These are phyloP conservation scores for Cenchrus purpureus DNA, from an alignment of 176 grass and related monocot genomes.

Conservation along the genomic window DNA sequence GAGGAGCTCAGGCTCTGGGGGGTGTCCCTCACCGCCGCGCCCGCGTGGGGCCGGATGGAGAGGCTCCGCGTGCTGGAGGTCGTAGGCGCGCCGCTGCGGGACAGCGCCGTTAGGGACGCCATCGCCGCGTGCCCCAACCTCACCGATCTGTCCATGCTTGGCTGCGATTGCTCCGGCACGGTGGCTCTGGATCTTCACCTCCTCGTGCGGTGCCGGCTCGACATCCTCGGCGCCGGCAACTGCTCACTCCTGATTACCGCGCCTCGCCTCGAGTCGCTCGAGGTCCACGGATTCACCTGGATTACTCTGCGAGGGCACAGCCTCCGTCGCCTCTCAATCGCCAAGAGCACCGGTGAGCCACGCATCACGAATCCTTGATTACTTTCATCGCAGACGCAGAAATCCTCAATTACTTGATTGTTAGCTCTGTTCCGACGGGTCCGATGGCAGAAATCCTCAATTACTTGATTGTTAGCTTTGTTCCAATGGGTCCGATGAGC, in stretches of 20 bases:
- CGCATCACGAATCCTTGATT: not conserved
- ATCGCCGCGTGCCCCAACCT: constrained; percentile 77
- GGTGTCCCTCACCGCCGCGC: constrained; percentile 57
- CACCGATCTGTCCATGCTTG: constrained; percentile 75
- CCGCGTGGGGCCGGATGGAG: constrained; percentile 63
- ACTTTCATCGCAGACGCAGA: no score
- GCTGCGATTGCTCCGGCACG: constrained; percentile 69
- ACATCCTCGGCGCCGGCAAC: constrained; percentile 68
- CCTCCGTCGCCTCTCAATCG: constrained; percentile 69
- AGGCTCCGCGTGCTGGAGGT: constrained; percentile 74
- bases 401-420: not conserved
- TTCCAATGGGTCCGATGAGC: not conserved
- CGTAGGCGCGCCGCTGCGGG: constrained; percentile 72
- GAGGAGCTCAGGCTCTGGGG: constrained; percentile 91
- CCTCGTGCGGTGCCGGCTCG: constrained; percentile 79
- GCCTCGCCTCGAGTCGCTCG: constrained; percentile 63
- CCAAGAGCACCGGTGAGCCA: constrained; percentile 71
- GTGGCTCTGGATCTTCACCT: constrained; percentile 56
- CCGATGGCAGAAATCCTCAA: no score
- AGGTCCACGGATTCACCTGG: constrained; percentile 90
- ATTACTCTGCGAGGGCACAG: constrained; percentile 64
- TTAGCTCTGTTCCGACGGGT: not conserved
- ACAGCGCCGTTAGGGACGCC: constrained; percentile 60
- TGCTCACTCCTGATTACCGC: constrained; percentile 58
- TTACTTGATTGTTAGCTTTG: not conserved